These are phyloP conservation scores for Sarocladium oryzae DNA, from an alignment of 2,329 filamentous ascomycete species.

Conservation along the genomic window DNA sequence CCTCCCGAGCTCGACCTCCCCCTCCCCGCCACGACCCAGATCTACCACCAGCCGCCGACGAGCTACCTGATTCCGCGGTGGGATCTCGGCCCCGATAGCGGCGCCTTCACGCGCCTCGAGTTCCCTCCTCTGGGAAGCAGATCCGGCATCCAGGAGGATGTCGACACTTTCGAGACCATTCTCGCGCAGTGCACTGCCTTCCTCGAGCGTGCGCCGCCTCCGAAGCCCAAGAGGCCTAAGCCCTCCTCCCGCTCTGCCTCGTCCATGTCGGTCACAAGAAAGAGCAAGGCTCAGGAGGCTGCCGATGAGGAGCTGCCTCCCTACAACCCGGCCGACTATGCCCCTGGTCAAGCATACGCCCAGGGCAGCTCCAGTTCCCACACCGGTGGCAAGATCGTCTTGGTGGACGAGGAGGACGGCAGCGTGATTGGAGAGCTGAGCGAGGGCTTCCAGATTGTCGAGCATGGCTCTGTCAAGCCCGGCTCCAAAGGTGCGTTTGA, in stretches of 20 bases:
- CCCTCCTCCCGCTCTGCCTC: constrained; percentile 19
- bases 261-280: constrained; percentile 14
- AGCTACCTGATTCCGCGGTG: constrained; percentile 94
- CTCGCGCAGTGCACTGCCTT: constrained; percentile 97
- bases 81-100: constrained; percentile 83
- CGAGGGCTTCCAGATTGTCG: constrained; percentile 73
- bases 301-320: constrained; percentile 42
- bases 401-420: constrained; percentile 93
- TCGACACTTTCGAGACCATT: constrained; percentile 96
- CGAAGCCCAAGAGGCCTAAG: constrained; percentile 26
- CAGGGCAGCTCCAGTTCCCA: constrained; percentile 51
- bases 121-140: constrained; percentile 72
- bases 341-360: constrained; percentile 72
- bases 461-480: constrained; percentile 66
- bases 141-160: constrained; percentile 75
- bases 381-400: constrained; percentile 72
- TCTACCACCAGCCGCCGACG: constrained; percentile 88
- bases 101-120: constrained; percentile 88
- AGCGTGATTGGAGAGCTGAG: constrained; percentile 89
- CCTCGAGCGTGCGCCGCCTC: constrained; percentile 72
- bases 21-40: constrained; percentile 89
- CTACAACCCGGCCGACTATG: constrained; percentile 80
- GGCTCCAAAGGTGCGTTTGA: constrained; percentile 76
- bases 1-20: constrained; percentile 92
- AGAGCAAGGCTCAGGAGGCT: constrained; percentile 34